These are phyloP conservation scores for Phytophthora pisi DNA, from an alignment of 352 stramenopile genomes.

Conservation along the genomic window DNA sequence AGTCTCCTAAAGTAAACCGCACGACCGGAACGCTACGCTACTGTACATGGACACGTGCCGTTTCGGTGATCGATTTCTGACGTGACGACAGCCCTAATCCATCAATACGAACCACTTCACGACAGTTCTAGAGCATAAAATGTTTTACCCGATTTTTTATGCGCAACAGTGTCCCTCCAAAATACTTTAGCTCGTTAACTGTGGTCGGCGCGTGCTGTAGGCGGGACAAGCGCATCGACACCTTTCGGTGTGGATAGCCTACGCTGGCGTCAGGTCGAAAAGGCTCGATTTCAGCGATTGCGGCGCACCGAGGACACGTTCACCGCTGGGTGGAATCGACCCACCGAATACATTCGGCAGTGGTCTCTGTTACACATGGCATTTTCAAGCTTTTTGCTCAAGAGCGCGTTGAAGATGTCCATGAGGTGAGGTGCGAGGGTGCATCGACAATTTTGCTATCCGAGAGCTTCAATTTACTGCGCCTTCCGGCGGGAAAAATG, in stretches of 20 bases:
- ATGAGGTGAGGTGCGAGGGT: background rate
- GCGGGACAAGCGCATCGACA: background rate
- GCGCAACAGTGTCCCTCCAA: background rate
- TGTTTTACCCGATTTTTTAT: background rate
- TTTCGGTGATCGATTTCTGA: conserved; percentile 33
- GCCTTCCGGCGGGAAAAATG: background rate
- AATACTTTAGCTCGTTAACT: conserved; percentile 11
- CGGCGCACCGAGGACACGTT: background rate
- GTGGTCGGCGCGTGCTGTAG: background rate
- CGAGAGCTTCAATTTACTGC: conserved; percentile 18
- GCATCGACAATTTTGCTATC: conserved; percentile 1
- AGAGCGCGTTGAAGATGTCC: background rate
- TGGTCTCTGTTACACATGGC: conserved; percentile 12
- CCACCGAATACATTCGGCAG: conserved; percentile 16
- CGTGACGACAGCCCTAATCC: conserved; percentile 12
- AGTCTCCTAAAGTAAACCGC: background rate
- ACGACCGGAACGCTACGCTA: background rate
- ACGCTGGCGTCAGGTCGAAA: conserved; percentile 33
- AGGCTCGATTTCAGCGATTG: conserved; percentile 17
- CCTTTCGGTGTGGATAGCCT: conserved; percentile 39
- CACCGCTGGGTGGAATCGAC: background rate
- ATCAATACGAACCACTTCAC: conserved; percentile 15
- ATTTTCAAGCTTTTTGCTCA: background rate
- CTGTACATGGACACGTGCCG: background rate
- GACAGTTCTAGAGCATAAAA: background rate